Conservation (phyloP, 495 filamentous ascomycete genomes). For the Aspergillus asperescens region DNA sequence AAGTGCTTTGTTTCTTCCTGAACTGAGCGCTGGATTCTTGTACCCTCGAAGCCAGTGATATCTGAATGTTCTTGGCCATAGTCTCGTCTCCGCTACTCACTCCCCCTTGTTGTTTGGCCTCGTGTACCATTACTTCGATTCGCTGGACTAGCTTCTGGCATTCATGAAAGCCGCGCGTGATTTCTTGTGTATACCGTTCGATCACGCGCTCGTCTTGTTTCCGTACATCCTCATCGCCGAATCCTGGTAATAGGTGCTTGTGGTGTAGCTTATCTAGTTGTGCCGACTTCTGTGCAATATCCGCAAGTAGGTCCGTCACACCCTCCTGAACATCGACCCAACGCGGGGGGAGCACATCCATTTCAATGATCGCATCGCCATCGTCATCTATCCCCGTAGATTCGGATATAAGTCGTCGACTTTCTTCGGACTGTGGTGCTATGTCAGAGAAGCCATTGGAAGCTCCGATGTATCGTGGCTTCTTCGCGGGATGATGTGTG, state of each 20-base stretch:
- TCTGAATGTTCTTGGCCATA: constrained; percentile 94
- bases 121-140: constrained; percentile 78
- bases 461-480: constrained; percentile 60
- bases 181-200: constrained; percentile 81
- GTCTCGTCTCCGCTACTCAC: constrained; percentile 79
- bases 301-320: constrained; percentile 73
- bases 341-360: constrained; percentile 91
- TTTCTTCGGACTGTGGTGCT: constrained; percentile 63
- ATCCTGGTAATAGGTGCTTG: constrained; percentile 94
- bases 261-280: constrained; percentile 88
- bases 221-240: constrained; percentile 89
- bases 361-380: constrained; percentile 94
- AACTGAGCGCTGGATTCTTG: constrained; percentile 92
- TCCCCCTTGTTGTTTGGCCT: constrained; percentile 60
- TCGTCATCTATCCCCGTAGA: constrained; percentile 72
- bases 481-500: constrained; percentile 87
- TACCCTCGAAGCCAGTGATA: constrained; percentile 77
- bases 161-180: constrained; percentile 81
- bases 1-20: constrained; percentile 93
- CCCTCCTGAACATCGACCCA: constrained; percentile 96
- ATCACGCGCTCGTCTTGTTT: constrained; percentile 79
- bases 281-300: constrained; percentile 75
- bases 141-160: constrained; percentile 84
- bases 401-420: constrained; percentile 76
- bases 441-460: constrained; percentile 69